Evolutionary conservation across 495 filamentous ascomycete genomes (phyloP).

Genomic region (Penicillium herquei): DNA sequence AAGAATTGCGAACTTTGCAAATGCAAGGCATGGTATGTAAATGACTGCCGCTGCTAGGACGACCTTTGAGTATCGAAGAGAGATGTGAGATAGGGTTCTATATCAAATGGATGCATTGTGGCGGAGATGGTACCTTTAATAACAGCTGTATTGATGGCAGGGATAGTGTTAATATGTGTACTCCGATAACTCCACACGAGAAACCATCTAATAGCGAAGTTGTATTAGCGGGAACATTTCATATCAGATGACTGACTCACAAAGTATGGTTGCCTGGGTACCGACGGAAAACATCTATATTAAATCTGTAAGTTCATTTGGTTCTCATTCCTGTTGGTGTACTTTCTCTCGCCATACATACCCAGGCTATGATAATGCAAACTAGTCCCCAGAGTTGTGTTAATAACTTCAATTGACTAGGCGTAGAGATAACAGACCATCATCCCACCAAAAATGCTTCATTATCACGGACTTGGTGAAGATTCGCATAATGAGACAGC

Average conservation of each 20-base stretch:
- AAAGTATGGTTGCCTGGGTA: not conserved
- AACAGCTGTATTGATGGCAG: not conserved
- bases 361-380: not conserved
- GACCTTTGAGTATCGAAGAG: not conserved
- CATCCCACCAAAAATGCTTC: conserved; percentile 12
- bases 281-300: not conserved
- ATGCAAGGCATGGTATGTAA: conserved; percentile 32
- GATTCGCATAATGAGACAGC: conserved; percentile 4
- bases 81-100: not conserved
- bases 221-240: not conserved
- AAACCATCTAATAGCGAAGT: not conserved
- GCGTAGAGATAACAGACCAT: not conserved
- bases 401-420: not conserved
- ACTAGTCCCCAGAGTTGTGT: not conserved
- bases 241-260: not conserved
- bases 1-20: not conserved
- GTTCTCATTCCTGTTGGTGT: not conserved
- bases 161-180: not conserved
- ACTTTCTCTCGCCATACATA: not conserved
- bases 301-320: not conserved
- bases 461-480: conserved; percentile 3
- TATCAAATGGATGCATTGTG: too few relatives aligned
- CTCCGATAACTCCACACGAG: not conserved
- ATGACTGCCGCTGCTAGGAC: conserved; percentile 4
- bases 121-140: not conserved